Base-by-base conservation (phyloP, 768 basidiomycete genomes). In the Kondoa subrosea region DNA sequence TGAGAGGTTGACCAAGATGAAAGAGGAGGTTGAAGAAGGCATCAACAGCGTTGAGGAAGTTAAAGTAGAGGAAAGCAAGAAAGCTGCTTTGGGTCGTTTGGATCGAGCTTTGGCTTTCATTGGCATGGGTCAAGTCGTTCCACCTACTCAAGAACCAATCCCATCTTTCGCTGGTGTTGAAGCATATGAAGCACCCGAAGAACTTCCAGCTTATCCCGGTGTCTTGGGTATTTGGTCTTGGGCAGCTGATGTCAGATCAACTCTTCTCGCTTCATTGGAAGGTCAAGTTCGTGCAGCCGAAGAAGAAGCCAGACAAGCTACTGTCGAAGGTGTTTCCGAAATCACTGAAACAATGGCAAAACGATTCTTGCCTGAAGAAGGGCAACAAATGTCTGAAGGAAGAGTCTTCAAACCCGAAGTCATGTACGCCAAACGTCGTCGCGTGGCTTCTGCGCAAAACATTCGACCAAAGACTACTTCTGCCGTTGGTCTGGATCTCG, bases 331-430 rank as follows among this genome's bases (percentile, higher is more conserved):
- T 12, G 78, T 80, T 31, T 66, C 70, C 2, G 66, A 66, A 17
- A 77, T 80, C 32, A 50, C 67, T 40, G 30, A 31, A 32, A 73
- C 81, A 21, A 79, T 95, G 25, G 91, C 84, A 25, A 86, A 93
- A 68, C 79, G 80, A 67, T 84, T 88, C 77, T 83, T 99, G 0
- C 78, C 79, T 17, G 65, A 56, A 34, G 57, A 12, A 34, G 57
- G 31, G 58, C 57, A 57, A 60, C 27, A 25, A 60, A 66, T 12
- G 57, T 82, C 89, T 30, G 21, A 50, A 50, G 12, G 12, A 8
- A 50, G 40, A 50, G 84, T 93, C 15, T 99, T 99, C 81, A 85
- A 89, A 80, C 89, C 93, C n/a, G 87, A 93, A 75, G 93, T 90
- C 16, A 97, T 99, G 95, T 99, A 97, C 79, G 84, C 83, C 66